Evolutionary conservation across 495 filamentous ascomycete species (phyloP).

Genomic region (Penicillium herquei): DNA sequence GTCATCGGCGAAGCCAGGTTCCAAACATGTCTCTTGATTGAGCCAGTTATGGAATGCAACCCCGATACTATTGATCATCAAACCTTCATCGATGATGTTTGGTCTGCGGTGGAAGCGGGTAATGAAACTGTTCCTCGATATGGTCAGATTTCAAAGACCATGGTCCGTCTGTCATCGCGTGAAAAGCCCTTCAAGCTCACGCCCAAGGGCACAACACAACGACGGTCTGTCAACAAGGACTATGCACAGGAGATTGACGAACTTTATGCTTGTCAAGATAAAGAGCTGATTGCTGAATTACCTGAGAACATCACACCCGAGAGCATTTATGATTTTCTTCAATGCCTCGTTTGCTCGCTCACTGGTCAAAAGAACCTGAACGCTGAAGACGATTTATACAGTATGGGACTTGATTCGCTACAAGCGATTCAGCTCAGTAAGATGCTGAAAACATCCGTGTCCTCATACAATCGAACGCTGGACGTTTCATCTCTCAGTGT

Average conservation of each 20-base stretch:
- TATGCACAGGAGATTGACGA: conserved; percentile 18
- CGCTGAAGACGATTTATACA: conserved; percentile 28
- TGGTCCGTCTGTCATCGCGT: conserved; percentile 30
- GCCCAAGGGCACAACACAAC: conserved; percentile 47
- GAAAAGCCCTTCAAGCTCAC: conserved; percentile 50
- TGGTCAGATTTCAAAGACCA: conserved; percentile 21
- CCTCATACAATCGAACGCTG: not conserved
- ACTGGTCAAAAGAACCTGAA: not conserved
- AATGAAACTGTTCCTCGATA: conserved; percentile 36
- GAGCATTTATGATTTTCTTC: not conserved
- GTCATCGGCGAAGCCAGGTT: conserved; percentile 30
- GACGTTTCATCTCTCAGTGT: not conserved
- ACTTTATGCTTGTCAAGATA: conserved; percentile 9
- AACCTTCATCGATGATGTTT: conserved; percentile 25
- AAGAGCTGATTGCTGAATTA: not conserved
- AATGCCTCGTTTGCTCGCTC: not conserved
- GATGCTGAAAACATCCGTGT: not conserved
- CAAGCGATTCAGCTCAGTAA: conserved; percentile 23
- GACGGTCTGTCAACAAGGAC: conserved; percentile 11
- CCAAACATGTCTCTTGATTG: conserved; percentile 32
- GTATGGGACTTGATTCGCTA: conserved; percentile 51
- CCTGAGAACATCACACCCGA: not conserved
- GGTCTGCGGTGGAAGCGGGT: conserved; percentile 43
- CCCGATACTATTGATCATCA: not conserved
- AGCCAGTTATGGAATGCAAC: conserved; percentile 13